Base-by-base conservation (phyloP, 495 filamentous ascomycete genomes). In the Podospora appendiculata region DNA sequence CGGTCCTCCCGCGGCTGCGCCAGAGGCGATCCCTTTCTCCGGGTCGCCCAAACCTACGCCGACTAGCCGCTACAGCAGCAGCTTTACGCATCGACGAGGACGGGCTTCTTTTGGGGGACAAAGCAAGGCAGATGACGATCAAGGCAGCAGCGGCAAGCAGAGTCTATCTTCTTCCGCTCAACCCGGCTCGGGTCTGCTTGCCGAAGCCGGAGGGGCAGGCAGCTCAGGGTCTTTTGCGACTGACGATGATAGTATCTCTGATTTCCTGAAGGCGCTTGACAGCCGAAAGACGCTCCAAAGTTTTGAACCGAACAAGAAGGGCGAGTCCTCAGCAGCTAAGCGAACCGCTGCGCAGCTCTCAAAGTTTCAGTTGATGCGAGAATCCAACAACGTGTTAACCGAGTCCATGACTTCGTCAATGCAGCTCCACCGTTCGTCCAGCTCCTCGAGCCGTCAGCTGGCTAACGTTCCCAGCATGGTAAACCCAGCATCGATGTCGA, bases 201-300 rank as follows among this genome's bases (percentile, higher is more conserved):
- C 87, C 10, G 90, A 95, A 61, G 69, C 70, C 8, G 81, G 84
- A 13, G 84, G 76, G 10, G 84, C 78, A 8, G 83, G 76, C 8
- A 92, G 87, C 66, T 88, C 85, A 0, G 85, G 87, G 16, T 92
- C 88, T 0, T 79, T 90, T 32, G 86, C 87, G 51, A 86, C 84
- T 2, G 90, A 95, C 58, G 90, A 94, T 55, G 87, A 91, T 54
- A 88, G 90, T 45, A 93, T 96, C 33, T 89, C 88, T 0, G 90
- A 95, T 35, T 98, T 96, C 61, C 65, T 97, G 48, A 93, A 91
- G 55, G 75, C 87, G 62, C 77, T 96, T 2, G 90, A 96, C 57
- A 78, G 79, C 52, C 83, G 84, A 59, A 93, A 88, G 62, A 88
- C 88, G 50, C 67, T 94, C 12, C 77, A 85, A 59, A 89, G 83